These are phyloP conservation scores for Astragalus glycyphyllos DNA, from an alignment of 306 rosid species.

Conservation along the genomic window DNA sequence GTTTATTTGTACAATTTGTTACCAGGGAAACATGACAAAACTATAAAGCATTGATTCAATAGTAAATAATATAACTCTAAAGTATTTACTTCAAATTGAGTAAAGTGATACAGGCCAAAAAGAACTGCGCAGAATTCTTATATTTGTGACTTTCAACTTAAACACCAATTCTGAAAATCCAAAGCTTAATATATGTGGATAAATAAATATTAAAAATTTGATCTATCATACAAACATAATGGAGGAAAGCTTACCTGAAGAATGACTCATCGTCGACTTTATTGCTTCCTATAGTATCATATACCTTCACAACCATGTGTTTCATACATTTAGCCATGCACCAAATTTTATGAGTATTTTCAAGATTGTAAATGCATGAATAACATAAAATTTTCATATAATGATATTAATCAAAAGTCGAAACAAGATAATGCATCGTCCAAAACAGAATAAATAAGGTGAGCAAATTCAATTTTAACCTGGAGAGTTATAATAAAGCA, in stretches of 20 bases:
- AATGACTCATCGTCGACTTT: slow-evolving; percentile 77
- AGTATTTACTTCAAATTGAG: slow-evolving; percentile 29
- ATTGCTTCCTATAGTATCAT: slow-evolving; percentile 90
- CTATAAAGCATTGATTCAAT: slow-evolving; percentile 26
- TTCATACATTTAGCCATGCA: slow-evolving; percentile 45
- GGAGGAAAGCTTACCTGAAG: slow-evolving; percentile 56
- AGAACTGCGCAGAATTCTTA: slow-evolving; percentile 25
- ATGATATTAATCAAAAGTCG: slow-evolving; percentile 1
- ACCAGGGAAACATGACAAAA: slow-evolving; percentile 30
- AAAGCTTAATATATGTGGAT: slow-evolving; percentile 24
- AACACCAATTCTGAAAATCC: slow-evolving; percentile 32
- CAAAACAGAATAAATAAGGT: slow-evolving; percentile 40
- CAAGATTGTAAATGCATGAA: slow-evolving; percentile 30
- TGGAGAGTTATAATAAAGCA: slow-evolving; percentile 40
- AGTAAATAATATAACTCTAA: slow-evolving; percentile 18
- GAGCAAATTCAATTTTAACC: slow-evolving; percentile 43
- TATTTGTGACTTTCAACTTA: slow-evolving; percentile 10
- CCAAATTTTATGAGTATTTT: slow-evolving; percentile 38
- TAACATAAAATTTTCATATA: slow-evolving; percentile 20
- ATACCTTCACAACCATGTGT: slow-evolving; percentile 69
- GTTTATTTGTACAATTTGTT: too few relatives aligned
- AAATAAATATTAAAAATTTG: slow-evolving; percentile 34
- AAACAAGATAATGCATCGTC: slow-evolving; percentile 24
- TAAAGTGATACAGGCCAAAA: slow-evolving; percentile 29
- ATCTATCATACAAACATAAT: slow-evolving; percentile 24